These are phyloP conservation scores for Cotoneaster glaucophyllus DNA, from an alignment of 306 rosid genomes.

Conservation along the genomic window DNA sequence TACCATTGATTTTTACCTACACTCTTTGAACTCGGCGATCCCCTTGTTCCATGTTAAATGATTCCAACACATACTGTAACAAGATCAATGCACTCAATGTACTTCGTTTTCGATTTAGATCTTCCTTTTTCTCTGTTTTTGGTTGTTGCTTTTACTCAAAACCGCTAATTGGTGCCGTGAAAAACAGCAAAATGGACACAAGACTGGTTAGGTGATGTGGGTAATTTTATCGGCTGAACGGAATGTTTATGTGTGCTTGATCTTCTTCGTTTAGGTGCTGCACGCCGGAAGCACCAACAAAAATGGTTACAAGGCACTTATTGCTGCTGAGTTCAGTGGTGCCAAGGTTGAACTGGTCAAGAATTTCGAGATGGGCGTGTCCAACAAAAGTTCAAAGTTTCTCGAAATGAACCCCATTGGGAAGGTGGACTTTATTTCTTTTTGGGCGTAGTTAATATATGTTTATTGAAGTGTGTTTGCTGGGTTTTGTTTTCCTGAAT, in stretches of 20 bases:
- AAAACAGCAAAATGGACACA: not conserved
- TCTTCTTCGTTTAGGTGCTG: constrained; percentile 35
- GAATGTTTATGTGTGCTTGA: not conserved
- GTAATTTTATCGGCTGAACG: not conserved
- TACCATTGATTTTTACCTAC: not conserved
- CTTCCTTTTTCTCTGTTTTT: not conserved
- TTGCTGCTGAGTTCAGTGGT: constrained; percentile 61
- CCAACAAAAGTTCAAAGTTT: constrained; percentile 59
- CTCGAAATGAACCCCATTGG: constrained; percentile 76
- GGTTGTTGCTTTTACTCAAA: not conserved
- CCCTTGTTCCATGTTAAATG: not conserved
- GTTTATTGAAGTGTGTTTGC: not conserved
- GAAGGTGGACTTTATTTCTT: constrained; percentile 32
- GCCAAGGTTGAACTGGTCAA: constrained; percentile 40
- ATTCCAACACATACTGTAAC: not conserved
- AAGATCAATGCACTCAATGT: not conserved
- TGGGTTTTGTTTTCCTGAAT: not conserved
- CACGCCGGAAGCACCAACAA: constrained; percentile 41
- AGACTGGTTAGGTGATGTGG: not conserved
- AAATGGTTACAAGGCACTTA: constrained; percentile 56
- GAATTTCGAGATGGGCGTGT: constrained; percentile 60
- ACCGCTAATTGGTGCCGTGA: not conserved
- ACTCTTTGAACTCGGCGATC: not conserved
- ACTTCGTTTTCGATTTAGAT: not conserved
- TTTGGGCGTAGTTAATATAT: not conserved